Evolutionary conservation across 345 rosid species (phyloP).

Genomic region (Sisymbrium irio): DNA sequence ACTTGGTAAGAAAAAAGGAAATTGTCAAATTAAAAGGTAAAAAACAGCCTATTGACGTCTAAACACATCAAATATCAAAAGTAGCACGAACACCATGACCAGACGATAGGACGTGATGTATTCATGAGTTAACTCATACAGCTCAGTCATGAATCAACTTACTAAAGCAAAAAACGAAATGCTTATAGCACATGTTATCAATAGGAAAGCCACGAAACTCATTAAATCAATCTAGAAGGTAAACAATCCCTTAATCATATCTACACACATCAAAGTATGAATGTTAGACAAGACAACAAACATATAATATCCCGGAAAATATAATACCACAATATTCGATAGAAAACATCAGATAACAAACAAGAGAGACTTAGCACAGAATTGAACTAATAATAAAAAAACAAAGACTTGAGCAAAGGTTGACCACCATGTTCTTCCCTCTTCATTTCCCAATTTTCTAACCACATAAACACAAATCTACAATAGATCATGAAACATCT

Average conservation of each 20-base stretch:
- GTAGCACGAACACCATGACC: neutral
- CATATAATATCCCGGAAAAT: neutral
- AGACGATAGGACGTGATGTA: neutral
- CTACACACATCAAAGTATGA: neutral
- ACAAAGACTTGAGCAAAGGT: neutral
- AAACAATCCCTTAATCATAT: neutral
- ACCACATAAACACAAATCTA: neutral
- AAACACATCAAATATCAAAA: neutral
- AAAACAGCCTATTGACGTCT: neutral
- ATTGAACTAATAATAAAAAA: slow-evolving; percentile 6
- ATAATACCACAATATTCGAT: neutral
- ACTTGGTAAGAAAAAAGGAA: neutral
- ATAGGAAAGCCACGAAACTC: neutral
- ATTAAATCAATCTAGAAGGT: too few species aligned
- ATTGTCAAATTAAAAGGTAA: neutral
- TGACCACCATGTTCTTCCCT: neutral
- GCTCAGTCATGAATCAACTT: neutral
- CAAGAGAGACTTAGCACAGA: neutral
- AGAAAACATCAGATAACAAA: neutral
- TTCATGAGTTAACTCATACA: neutral
- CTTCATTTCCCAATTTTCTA: neutral
- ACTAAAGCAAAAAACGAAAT: neutral
- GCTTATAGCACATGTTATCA: neutral
- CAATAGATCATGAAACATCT: neutral
- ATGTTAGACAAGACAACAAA: neutral